phyloP scores from a whole-genome alignment of 2,329 filamentous ascomycete genomes.

The Rutstroemia sp. region DNA sequence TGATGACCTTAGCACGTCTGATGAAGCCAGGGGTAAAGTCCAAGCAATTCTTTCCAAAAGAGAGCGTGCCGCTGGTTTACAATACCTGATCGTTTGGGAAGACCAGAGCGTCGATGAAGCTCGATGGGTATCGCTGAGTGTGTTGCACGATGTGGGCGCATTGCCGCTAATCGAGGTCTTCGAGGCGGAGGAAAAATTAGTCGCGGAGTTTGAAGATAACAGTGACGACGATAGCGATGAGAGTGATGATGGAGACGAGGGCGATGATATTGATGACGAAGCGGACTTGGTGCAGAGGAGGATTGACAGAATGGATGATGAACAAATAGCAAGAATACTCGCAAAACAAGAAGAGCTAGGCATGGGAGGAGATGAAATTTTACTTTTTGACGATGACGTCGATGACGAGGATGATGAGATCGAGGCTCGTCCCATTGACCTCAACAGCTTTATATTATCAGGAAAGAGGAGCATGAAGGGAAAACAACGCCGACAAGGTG shows the following conservation, averaged over 20 bases:
- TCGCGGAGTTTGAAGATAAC: constrained; percentile 29
- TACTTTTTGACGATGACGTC: constrained; percentile 44
- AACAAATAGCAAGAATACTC: constrained; percentile 52
- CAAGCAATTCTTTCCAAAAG: constrained; percentile 38
- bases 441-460: constrained; percentile 9
- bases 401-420: constrained; percentile 26
- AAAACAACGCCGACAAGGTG: constrained; percentile 25
- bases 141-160: constrained; percentile 27
- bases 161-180: constrained; percentile 29
- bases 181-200: constrained; percentile 28
- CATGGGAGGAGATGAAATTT: constrained; percentile 48
- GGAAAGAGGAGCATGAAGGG: constrained; percentile 19
- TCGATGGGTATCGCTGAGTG: constrained; percentile 38
- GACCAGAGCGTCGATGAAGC: constrained; percentile 38
- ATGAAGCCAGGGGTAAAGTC: constrained; percentile 36
- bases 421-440: not conserved
- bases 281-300: constrained; percentile 31
- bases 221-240: constrained; percentile 21
- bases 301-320: constrained; percentile 48
- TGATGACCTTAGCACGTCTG: constrained; percentile 42
- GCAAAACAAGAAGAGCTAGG: constrained; percentile 58
- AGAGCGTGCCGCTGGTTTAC: constrained; percentile 35
- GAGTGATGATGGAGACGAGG: constrained; percentile 29
- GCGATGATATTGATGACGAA: constrained; percentile 24
- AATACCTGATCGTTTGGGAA: constrained; percentile 45